phyloP scores from a whole-genome alignment of 805 yeast genomes.

The Suhomyces pyralidae region DNA sequence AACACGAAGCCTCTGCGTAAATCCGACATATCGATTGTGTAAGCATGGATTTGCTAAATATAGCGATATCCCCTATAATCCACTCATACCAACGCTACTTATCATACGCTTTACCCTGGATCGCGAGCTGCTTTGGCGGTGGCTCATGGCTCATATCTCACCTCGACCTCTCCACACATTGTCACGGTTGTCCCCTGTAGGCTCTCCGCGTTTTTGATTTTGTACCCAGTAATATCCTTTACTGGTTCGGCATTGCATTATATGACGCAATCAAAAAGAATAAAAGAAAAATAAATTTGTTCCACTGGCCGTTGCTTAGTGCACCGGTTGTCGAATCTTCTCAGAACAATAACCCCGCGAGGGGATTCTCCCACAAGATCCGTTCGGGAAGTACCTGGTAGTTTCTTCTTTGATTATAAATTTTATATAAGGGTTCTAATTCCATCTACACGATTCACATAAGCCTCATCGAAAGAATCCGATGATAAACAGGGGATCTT shows the following conservation, averaged over 20 bases:
- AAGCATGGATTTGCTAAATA: not conserved
- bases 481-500: not conserved
- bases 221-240: not conserved
- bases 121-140: not conserved
- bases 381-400: not conserved
- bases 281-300: not conserved
- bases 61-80: no score
- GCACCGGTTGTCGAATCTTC: not conserved
- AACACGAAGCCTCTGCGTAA: not conserved
- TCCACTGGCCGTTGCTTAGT: not conserved
- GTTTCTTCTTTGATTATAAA: not conserved
- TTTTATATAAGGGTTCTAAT: not conserved
- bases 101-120: not conserved
- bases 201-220: not conserved
- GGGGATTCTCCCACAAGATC: constrained; percentile 2
- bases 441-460: not conserved
- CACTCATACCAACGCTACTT: not conserved
- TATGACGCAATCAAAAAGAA: not conserved
- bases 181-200: not conserved
- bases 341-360: constrained; percentile 2
- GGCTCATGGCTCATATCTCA: not conserved
- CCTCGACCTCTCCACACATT: not conserved
- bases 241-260: not conserved
- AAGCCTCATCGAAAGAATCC: not conserved
- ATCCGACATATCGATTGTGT: not conserved